phyloP scores from a whole-genome alignment of 1,139 yeast species.

The Eremothecium cymbalariae region DNA sequence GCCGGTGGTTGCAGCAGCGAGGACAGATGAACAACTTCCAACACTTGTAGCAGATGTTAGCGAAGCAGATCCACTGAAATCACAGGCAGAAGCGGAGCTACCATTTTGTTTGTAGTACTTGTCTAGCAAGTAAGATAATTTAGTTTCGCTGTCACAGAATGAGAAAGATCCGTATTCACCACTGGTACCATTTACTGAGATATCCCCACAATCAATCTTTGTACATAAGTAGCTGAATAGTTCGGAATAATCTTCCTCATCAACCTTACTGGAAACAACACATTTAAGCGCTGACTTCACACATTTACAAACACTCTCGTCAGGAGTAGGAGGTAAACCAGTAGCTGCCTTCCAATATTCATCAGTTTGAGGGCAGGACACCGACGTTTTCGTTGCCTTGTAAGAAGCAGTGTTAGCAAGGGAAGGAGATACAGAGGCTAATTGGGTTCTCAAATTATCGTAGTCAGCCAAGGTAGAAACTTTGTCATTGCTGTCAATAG shows the following conservation, averaged over 20 bases:
- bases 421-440: conserved; percentile 52
- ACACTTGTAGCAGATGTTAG: conserved; percentile 44
- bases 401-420: conserved; percentile 44
- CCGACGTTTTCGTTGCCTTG: conserved; percentile 40
- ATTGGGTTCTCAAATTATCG: conserved; percentile 43
- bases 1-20: conserved; percentile 37
- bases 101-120: conserved; percentile 51
- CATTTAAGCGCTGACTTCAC: conserved; percentile 45
- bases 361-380: conserved; percentile 46
- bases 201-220: conserved; percentile 45
- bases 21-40: conserved; percentile 44
- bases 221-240: conserved; percentile 53
- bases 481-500: conserved; percentile 41
- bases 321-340: conserved; percentile 68
- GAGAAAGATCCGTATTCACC: conserved; percentile 61
- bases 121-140: conserved; percentile 56
- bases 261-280: conserved; percentile 45
- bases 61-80: conserved; percentile 59
- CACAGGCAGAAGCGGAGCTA: conserved; percentile 46
- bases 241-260: conserved; percentile 45
- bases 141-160: conserved; percentile 53
- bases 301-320: conserved; percentile 54
- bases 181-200: conserved; percentile 49
- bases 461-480: conserved; percentile 56
- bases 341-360: conserved; percentile 53